Percentiles rank a stretch among this genome's conserved stretches.
Evolutionary conservation across 2,329 filamentous ascomycete species (phyloP).

Genomic region (Curvularia eragrostidis): DNA sequence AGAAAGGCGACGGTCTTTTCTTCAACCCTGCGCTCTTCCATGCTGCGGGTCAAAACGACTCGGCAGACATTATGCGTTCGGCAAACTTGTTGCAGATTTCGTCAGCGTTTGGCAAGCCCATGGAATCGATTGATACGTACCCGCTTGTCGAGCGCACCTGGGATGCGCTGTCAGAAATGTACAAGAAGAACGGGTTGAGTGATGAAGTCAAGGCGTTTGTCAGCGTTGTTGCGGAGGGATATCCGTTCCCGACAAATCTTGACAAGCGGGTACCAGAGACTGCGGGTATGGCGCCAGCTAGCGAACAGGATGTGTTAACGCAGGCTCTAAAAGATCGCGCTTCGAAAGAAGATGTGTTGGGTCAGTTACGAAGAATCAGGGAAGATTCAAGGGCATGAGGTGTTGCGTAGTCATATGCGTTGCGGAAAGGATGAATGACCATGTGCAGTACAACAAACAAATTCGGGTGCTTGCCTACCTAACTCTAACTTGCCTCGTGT

Average conservation of each 20-base stretch:
- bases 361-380: slow-evolving; percentile 50
- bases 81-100: slow-evolving; percentile 70
- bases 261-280: slow-evolving; percentile 63
- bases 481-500: too few species aligned
- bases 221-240: slow-evolving; percentile 62
- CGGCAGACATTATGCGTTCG: slow-evolving; percentile 57
- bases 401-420: not conserved
- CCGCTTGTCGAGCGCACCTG: slow-evolving; percentile 58
- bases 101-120: slow-evolving; percentile 67
- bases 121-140: slow-evolving; percentile 65
- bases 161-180: slow-evolving; percentile 48
- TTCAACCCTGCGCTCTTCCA: slow-evolving; percentile 70
- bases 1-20: slow-evolving; percentile 66
- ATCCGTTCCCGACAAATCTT: slow-evolving; percentile 68
- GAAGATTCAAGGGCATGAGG: slow-evolving; percentile 36
- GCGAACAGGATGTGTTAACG: slow-evolving; percentile 62
- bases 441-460: not conserved
- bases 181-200: slow-evolving; percentile 49
- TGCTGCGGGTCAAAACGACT: slow-evolving; percentile 66
- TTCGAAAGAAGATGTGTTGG: slow-evolving; percentile 52
- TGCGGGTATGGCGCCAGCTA: slow-evolving; percentile 66
- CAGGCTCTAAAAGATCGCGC: slow-evolving; percentile 54
- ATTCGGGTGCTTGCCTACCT: not conserved
- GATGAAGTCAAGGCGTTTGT: slow-evolving; percentile 57
- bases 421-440: not conserved